A percentile compares a stretch with the other conserved stretches of the same genome.
Evolutionary conservation across 306 rosid species (phyloP).

Genomic region (Spatholobus suberectus): DNA sequence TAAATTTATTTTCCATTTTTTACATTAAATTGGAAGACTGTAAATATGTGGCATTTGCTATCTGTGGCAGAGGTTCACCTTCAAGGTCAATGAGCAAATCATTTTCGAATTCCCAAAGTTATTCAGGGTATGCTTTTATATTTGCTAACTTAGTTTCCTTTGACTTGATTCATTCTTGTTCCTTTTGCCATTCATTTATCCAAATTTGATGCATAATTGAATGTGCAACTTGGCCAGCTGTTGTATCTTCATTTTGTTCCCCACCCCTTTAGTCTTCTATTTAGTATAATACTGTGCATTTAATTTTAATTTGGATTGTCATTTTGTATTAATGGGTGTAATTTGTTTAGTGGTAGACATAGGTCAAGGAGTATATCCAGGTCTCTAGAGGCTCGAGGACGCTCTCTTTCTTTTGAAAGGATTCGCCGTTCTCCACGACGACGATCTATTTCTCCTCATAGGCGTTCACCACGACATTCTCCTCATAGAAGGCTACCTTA

Average conservation of each 20-base stretch:
- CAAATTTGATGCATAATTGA: conserved; percentile 8
- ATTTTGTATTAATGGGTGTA: conserved; percentile 15
- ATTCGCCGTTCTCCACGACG: conserved; percentile 54
- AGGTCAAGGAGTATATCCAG: conserved; percentile 68
- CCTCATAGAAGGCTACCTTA: conserved; percentile 50
- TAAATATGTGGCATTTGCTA: conserved; percentile 24
- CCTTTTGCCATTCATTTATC: background rate
- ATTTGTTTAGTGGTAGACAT: conserved; percentile 50
- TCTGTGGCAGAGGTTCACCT: conserved; percentile 57
- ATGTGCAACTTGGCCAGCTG: conserved; percentile 4
- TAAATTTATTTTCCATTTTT: background rate
- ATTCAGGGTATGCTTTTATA: conserved; percentile 56
- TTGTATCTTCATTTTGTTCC: conserved; percentile 22
- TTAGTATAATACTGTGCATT: conserved; percentile 1
- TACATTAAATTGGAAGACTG: conserved; percentile 29
- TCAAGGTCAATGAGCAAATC: conserved; percentile 68
- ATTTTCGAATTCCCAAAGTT: conserved; percentile 62
- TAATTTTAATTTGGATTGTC: conserved; percentile 20
- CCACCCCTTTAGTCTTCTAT: background rate
- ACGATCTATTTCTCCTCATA: conserved; percentile 53
- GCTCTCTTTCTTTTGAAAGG: conserved; percentile 63
- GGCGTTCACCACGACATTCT: conserved; percentile 62
- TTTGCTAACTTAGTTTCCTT: conserved; percentile 16
- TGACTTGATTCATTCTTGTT: background rate
- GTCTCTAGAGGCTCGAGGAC: conserved; percentile 61